These are phyloP conservation scores for Nicotiana sylvestris DNA, from an alignment of 257 asterid genomes.

Conservation along the genomic window DNA sequence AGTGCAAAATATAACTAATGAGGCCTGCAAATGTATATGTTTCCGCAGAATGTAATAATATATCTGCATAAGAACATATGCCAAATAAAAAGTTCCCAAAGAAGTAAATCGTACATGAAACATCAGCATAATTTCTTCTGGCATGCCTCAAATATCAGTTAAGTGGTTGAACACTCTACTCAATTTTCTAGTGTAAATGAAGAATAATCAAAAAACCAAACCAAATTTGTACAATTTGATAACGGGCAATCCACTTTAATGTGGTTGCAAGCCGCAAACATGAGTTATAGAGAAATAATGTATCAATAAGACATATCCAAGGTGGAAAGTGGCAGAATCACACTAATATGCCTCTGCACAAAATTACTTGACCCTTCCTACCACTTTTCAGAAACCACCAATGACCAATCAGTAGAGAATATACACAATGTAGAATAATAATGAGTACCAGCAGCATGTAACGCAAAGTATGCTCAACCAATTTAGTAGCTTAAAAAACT, in stretches of 20 bases:
- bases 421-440: neutral
- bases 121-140: neutral
- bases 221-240: neutral
- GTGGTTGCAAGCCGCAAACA: neutral
- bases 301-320: neutral
- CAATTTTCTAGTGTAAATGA: neutral
- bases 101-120: neutral
- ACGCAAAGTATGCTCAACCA: neutral
- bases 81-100: constrained; percentile 13
- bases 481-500: neutral
- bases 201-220: too few species aligned
- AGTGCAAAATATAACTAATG: neutral
- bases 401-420: neutral
- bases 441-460: neutral
- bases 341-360: neutral
- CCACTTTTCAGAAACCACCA: neutral
- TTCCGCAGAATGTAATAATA: neutral
- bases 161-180: neutral
- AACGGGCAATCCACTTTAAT: neutral
- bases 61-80: neutral
- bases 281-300: neutral
- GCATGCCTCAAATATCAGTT: neutral
- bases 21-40: neutral
- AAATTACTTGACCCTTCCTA: neutral
- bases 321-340: neutral